Evolutionary conservation across 345 rosid genomes (phyloP).

Genomic region (Sapria himalayana): DNA sequence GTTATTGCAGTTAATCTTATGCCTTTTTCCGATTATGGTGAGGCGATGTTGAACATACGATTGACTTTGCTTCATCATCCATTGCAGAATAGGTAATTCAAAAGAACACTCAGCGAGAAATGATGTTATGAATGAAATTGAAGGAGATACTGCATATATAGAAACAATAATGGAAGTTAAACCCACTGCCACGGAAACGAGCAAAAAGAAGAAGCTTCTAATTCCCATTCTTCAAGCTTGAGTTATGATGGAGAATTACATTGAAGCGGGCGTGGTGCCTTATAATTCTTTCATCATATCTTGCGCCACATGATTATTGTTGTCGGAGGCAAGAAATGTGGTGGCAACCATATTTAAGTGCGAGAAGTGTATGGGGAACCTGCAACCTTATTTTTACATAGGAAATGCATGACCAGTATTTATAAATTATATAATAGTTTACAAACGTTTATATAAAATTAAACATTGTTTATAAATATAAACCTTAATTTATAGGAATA

Average conservation of each 20-base stretch:
- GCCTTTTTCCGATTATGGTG: slow-evolving; percentile 6
- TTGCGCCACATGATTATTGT: slow-evolving; percentile 7
- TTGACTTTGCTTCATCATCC: slow-evolving; percentile 6
- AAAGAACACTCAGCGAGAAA: not conserved
- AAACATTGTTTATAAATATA: too few species aligned
- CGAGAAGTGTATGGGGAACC: too few species aligned
- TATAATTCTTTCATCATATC: not conserved
- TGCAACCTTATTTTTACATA: too few species aligned
- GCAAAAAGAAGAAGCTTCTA: slow-evolving; percentile 17
- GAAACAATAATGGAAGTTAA: slow-evolving; percentile 15
- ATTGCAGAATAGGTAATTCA: slow-evolving; percentile 4
- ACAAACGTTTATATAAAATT: too few species aligned
- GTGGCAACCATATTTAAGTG: too few species aligned
- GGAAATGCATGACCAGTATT: too few species aligned
- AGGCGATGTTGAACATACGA: slow-evolving; percentile 9
- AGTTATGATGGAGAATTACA: not conserved
- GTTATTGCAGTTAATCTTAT: slow-evolving; percentile 12
- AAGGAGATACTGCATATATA: slow-evolving; percentile 7
- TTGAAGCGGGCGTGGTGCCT: slow-evolving; percentile 1
- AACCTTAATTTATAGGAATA: too few species aligned
- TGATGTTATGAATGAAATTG: not conserved
- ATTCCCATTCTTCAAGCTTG: slow-evolving; percentile 9
- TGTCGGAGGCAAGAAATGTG: slow-evolving; percentile 28
- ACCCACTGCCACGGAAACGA: slow-evolving; percentile 18
- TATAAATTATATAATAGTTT: too few species aligned